Evolutionary conservation across 179 eudicot genomes (phyloP), one percentile per base, ranked within the genome.

Genomic region (Beta corolliflora): DNA sequence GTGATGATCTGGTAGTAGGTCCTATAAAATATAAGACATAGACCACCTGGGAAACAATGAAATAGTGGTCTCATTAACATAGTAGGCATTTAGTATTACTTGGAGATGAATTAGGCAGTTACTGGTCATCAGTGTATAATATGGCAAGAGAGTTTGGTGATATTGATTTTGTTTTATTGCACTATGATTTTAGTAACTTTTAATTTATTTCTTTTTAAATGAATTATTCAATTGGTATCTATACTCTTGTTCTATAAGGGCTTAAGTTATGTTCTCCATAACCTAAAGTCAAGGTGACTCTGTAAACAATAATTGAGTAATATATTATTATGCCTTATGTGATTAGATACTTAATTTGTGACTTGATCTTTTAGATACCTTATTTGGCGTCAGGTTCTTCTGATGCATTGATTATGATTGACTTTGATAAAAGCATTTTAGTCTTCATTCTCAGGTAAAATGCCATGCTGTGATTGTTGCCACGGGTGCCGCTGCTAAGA

Each of bases 401-500:
- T 48, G 53, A 3, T 59, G 31, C 15, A 5, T 61, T 79, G 4
- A 10, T 66, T 44, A 58, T 72, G 29, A 7, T 63, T 25, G 16
- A 69, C 54, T 41, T 64, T 71, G 45, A 77, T 78, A 58, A 11
- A 31, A 14, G n/a, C 66, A 55, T 80, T 19, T 76, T 41, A 31
- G 10, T 64, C 53, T 82, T 71, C 60, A 65, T 71, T 61, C 84
- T 83, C 91, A 95, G 99, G 89, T 97, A 76, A 94, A 90, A 81
- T 91, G 97, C 83, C 91, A 97, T 78, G 86, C 97, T 71, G 84
- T 97, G 68, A 93, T 97, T 77, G 84, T 88, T 80, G 98, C 99
- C 60, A 94, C 99, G 1, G 99, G 99, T 83, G 99, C 99, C 81
- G 91, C 91, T 77, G 99, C 98, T 64, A 94, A 64, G 84, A 89